Evolutionary conservation across 2,329 filamentous ascomycete genomes (phyloP).

Genomic region (Tolypocladium cylindrosporum): DNA sequence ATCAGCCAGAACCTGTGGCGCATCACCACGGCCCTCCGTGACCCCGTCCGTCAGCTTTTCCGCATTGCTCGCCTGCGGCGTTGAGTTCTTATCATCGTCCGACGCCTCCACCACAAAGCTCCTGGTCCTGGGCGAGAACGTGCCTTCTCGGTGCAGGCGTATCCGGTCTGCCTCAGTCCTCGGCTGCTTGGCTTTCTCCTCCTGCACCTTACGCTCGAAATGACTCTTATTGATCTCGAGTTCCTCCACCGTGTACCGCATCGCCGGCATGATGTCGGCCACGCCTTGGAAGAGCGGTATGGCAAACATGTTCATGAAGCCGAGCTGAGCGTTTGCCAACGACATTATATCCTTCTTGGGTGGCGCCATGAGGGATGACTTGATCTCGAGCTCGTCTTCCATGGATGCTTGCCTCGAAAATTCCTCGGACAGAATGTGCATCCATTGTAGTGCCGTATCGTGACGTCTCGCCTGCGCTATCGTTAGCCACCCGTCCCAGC

Average conservation of each 20-base stretch:
- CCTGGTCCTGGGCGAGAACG: conserved; percentile 34
- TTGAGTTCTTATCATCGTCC: conserved; percentile 13
- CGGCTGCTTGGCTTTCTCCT: conserved; percentile 43
- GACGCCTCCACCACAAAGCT: conserved; percentile 24
- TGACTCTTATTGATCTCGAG: conserved; percentile 65
- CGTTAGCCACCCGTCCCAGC: not conserved
- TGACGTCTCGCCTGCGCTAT: conserved; percentile 65
- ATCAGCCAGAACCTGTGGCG: conserved; percentile 13
- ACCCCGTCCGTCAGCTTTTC: conserved; percentile 11
- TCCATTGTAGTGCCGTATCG: conserved; percentile 78
- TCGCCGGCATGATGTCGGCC: conserved; percentile 72
- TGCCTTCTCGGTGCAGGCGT: conserved; percentile 27
- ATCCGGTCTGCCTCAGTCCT: conserved; percentile 27
- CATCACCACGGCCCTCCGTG: conserved; percentile 10
- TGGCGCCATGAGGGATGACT: conserved; percentile 75
- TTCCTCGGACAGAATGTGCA: conserved; percentile 86
- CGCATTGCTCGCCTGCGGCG: conserved; percentile 7
- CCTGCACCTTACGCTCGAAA: conserved; percentile 60
- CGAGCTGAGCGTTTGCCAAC: conserved; percentile 77
- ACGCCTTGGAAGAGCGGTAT: conserved; percentile 85
- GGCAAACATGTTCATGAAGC: conserved; percentile 95
- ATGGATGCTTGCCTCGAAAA: conserved; percentile 89
- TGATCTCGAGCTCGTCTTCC: conserved; percentile 80
- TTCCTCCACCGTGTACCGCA: conserved; percentile 77
- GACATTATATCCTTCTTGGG: conserved; percentile 78